phyloP scores from a whole-genome alignment of 2,329 filamentous ascomycete species.

The Esteya vermicola region DNA sequence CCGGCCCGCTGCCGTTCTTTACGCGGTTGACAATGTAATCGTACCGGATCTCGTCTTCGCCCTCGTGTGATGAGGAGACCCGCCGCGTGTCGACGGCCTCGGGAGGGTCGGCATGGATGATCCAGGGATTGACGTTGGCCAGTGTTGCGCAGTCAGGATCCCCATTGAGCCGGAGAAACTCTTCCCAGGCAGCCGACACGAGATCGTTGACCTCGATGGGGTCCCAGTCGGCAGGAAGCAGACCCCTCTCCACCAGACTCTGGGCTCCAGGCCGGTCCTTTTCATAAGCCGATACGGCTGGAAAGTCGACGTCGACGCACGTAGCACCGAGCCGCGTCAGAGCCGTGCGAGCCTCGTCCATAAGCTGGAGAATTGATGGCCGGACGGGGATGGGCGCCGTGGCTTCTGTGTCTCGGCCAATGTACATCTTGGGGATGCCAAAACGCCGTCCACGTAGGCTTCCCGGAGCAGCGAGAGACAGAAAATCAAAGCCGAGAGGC shows the following conservation, averaged over 20 bases:
- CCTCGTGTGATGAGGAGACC: neutral
- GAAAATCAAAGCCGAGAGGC: neutral
- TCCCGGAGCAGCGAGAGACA: no score
- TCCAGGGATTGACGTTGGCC: no score
- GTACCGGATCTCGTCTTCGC: neutral
- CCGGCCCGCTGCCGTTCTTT: no score
- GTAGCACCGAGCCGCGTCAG: neutral
- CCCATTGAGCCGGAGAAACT: neutral
- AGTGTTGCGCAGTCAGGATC: neutral
- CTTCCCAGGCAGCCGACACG: neutral
- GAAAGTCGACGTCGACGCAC: neutral
- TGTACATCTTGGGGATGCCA: neutral
- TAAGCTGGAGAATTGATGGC: neutral
- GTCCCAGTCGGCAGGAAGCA: neutral
- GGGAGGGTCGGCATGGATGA: no score
- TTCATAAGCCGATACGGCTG: neutral
- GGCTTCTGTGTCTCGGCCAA: neutral
- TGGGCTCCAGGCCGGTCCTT: neutral
- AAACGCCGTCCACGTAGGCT: neutral
- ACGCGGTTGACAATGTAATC: no score
- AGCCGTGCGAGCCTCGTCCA: neutral
- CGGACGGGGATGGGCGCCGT: neutral
- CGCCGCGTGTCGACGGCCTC: neutral
- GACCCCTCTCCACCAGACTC: neutral
- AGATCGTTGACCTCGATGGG: neutral